Evolutionary conservation across 2,329 filamentous ascomycete genomes (phyloP), one percentile per base, ranked within the genome.

Genomic region (Colletotrichum agaves): DNA sequence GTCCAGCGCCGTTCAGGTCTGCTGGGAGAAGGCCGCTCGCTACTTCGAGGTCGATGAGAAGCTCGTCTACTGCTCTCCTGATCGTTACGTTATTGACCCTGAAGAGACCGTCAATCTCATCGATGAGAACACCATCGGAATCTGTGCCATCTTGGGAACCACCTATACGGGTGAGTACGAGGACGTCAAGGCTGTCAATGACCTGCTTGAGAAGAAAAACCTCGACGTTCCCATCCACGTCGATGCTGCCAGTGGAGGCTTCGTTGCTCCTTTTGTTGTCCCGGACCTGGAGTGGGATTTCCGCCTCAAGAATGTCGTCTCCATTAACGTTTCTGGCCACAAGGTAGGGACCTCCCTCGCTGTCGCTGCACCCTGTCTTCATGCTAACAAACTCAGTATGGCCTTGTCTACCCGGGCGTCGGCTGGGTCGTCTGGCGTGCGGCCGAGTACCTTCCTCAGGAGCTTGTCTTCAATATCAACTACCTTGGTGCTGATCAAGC

Each of bases 391-490:
- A 31, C 13, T 39, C 69, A 84, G 83, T 88, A 88, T 71, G 84
- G 85, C 19, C 82, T 89, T 19, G 84, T 97, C 56, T 97, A 98
- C 77, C 94, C 94, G 0, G 94, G 95, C 78, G 93, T 98, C 13
- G 95, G 95, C 66, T 98, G 95, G 95, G 90, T 95, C 11, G 85
- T 98, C 72, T 98, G 94, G 94, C 89, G 94, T 53, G 88, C 89
- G 43, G 88, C 93, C 57, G 91, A 96, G 78, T 96, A 86, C 80
- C 87, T 97, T 3, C 95, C 95, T 7, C 87, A 95, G 76, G 94
- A 98, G 75, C 90, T 98, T 21, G 93, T 98, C 74, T 98, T 98
- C 88, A 98, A 97, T 86, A 98, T 98, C 87, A 98, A 98, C 86
- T 98, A 98, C 82, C 91, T 98, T 5, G 95, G 95, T 56, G 94